Conservation (phyloP, 495 filamentous ascomycete species). For the Penicillium fimorum region DNA sequence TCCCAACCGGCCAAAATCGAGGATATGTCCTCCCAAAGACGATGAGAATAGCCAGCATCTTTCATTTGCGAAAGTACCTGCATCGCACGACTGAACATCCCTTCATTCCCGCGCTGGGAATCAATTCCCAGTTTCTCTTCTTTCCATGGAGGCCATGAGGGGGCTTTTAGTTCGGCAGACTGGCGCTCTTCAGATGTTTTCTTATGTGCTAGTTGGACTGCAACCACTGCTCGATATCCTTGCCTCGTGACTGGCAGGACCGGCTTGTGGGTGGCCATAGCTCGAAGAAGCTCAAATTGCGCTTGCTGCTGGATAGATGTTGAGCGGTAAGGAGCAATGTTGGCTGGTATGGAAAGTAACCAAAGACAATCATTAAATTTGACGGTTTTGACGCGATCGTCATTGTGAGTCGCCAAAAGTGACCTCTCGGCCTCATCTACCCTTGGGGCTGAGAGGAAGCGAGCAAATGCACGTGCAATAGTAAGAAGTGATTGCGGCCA, state of each 20-base stretch:
- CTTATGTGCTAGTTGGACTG: conserved; percentile 60
- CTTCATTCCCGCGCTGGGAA: conserved; percentile 52
- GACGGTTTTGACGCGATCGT: conserved; percentile 29
- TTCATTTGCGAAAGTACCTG: conserved; percentile 56
- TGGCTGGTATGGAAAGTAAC: conserved; percentile 54
- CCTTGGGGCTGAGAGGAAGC: conserved; percentile 28
- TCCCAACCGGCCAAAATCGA: conserved; percentile 65
- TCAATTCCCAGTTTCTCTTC: conserved; percentile 60
- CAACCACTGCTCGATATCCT: conserved; percentile 61
- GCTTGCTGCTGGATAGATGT: conserved; percentile 54
- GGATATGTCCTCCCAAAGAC: conserved; percentile 56
- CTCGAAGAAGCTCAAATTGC: conserved; percentile 60
- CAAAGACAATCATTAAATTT: conserved; percentile 54
- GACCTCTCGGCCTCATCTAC: conserved; percentile 1
- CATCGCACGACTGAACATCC: conserved; percentile 57
- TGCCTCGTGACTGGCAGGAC: conserved; percentile 55
- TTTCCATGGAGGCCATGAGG: conserved; percentile 73
- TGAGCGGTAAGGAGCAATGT: conserved; percentile 48
- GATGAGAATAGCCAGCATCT: conserved; percentile 60
- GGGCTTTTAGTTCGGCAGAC: conserved; percentile 58
- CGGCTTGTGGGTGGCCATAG: conserved; percentile 59
- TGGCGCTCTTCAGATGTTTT: conserved; percentile 60
- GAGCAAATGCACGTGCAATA: conserved; percentile 43
- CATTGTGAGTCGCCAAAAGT: conserved; percentile 7
- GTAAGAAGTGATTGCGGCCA: conserved; percentile 56